Base-by-base conservation (phyloP, 371 early-diverging fungal genomes). In the Mortierella sp. region DNA sequence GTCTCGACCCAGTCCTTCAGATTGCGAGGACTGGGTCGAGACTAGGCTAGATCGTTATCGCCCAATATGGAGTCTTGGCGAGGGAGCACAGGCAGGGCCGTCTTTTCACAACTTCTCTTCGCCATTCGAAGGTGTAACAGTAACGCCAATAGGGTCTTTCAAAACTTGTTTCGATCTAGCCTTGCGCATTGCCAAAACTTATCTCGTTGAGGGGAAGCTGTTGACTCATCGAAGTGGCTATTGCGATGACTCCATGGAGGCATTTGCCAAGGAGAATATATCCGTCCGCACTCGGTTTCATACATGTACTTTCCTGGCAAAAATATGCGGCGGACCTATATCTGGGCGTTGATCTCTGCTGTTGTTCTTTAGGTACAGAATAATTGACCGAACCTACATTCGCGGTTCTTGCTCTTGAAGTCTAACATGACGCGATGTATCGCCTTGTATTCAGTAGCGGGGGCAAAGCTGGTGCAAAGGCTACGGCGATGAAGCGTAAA, bases 241-340 rank as follows among this genome's bases (percentile, higher is more conserved):
- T 63, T 86, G 84, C 31, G 92, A 92, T 60, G 92, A 92, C 73
- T 91, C 92, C 70, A 88, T 88, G 50, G 91, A 91, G 78, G 92
- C 87, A 6, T 68, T 94, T 21, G 88, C 92, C 31, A 89, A 90
- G 58, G 93, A 94, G 79, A 92, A 89, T 58, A 92, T 92, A 14
- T 93, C 93, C 78, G 80, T 93, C 14, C 87, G 94, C 70, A 90
- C 92, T 26, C 92, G 93, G 92, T 92, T 91, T 80, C 92, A 92
- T 77, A 92, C n/a, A n/a, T n/a, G n/a, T n/a, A n/a, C n/a, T n/a
- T n/a, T n/a, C n/a, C n/a, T n/a, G n/a, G n/a, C n/a, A n/a, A n/a
- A n/a, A n/a, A n/a, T n/a, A n/a, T n/a, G n/a, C n/a, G n/a, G n/a
- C n/a, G n/a, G n/a, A n/a, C n/a, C n/a, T 38, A 38, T 38, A 3